Percentiles rank a stretch among this genome's conserved stretches.
Conservation (phyloP, 768 basidiomycete genomes). For the Rhizopogon vinicolor region DNA sequence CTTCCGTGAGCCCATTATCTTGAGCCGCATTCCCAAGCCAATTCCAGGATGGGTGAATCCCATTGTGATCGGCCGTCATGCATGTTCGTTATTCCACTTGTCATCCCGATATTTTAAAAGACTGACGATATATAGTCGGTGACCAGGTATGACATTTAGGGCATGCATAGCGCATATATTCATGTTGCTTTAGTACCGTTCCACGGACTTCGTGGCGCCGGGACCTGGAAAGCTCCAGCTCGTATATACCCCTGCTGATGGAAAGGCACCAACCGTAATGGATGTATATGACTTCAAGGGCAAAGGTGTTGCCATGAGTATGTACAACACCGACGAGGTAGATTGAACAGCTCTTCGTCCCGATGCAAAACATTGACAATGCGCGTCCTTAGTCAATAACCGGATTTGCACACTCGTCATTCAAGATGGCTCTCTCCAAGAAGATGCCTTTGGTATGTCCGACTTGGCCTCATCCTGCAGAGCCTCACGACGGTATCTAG, state of each 20-base stretch:
- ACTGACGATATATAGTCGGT: constrained; percentile 83
- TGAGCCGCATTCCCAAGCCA: constrained; percentile 85
- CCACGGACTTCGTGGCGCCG: constrained; percentile 89
- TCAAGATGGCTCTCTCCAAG: constrained; percentile 90
- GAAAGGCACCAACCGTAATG: constrained; percentile 59
- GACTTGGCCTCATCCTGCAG: constrained; percentile 5
- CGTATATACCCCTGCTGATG: constrained; percentile 80
- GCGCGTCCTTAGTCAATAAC: constrained; percentile 61
- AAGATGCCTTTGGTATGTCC: constrained; percentile 65
- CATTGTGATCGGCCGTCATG: constrained; percentile 94
- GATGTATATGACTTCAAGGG: constrained; percentile 94
- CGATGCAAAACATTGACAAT: not conserved
- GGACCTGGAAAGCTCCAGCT: constrained; percentile 94
- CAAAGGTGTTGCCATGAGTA: constrained; percentile 88
- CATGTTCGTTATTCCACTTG: constrained; percentile 32
- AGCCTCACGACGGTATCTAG: constrained; percentile 26
- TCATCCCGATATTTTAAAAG: constrained; percentile 64
- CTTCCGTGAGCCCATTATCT: constrained; percentile 97
- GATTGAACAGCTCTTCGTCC: constrained; percentile 5
- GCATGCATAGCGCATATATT: constrained; percentile 4
- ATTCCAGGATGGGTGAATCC: constrained; percentile 97
- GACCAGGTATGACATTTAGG: constrained; percentile 61
- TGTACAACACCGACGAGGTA: constrained; percentile 98
- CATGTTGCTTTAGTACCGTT: constrained; percentile 62
- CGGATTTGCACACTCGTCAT: constrained; percentile 95